Percentiles rank a stretch among this genome's conserved stretches.
These are phyloP conservation scores for Pulicaria dysenterica DNA, from an alignment of 129 eudicot species.

Conservation along the genomic window DNA sequence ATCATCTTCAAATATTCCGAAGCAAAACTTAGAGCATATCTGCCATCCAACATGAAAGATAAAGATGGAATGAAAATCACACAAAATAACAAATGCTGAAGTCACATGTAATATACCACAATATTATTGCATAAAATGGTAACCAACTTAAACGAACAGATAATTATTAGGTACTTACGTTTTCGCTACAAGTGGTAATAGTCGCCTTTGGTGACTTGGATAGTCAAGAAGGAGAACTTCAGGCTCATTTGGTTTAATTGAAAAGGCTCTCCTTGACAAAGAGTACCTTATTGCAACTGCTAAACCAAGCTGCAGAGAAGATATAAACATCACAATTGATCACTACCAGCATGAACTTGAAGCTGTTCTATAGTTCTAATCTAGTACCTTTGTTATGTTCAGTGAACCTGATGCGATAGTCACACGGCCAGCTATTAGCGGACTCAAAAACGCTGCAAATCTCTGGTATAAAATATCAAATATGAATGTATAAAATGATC, in stretches of 20 bases:
- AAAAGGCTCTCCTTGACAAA: constrained; percentile 79
- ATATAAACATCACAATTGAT: background rate
- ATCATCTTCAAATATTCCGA: constrained; percentile 62
- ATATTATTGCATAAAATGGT: background rate
- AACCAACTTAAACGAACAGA: background rate
- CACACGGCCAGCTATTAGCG: constrained; percentile 84
- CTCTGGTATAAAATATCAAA: constrained; percentile 51
- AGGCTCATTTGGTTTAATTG: constrained; percentile 67
- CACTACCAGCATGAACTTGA: background rate
- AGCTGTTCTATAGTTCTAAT: background rate
- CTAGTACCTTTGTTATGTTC: constrained; percentile 74
- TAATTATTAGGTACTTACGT: constrained; percentile 51
- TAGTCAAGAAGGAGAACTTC: constrained; percentile 90
- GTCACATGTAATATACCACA: background rate
- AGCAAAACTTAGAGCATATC: constrained; percentile 91
- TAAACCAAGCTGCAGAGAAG: constrained; percentile 56
- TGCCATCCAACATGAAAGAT: constrained; percentile 29
- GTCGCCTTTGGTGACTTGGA: constrained; percentile 93
- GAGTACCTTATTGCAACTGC: constrained; percentile 80
- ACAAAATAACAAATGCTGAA: background rate
- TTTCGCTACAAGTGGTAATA: constrained; percentile 86
- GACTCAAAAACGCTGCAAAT: constrained; percentile 91
- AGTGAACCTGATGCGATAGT: constrained; percentile 65
- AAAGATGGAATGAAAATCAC: background rate
- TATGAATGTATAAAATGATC: background rate